Conservation (phyloP, 139 green algal species). For the Pseudopediastrum boryanum region DNA sequence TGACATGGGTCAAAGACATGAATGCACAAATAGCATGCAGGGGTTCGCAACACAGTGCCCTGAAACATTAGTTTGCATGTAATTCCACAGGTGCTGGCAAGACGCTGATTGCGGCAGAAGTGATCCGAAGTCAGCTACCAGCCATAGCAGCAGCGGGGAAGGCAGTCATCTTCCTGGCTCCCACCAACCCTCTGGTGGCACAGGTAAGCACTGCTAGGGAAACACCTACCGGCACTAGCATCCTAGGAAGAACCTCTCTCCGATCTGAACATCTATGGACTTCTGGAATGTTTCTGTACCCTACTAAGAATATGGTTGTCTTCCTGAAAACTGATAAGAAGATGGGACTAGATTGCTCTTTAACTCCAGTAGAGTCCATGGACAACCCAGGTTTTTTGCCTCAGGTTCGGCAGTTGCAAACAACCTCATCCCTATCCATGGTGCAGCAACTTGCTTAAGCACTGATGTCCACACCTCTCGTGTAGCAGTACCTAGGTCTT, state of each 20-base stretch:
- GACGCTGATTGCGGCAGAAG: slow-evolving; percentile 21
- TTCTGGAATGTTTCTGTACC: no score
- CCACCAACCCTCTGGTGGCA: slow-evolving; percentile 27
- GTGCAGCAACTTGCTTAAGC: no score
- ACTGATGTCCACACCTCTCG: no score
- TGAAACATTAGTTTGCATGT: not conserved
- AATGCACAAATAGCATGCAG: not conserved
- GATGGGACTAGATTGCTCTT: not conserved
- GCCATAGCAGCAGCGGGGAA: slow-evolving; percentile 1
- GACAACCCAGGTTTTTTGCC: no score
- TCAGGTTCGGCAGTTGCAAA: no score
- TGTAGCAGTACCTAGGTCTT: no score
- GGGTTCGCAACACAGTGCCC: not conserved
- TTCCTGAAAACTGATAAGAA: not conserved
- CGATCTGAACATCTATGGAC: not conserved
- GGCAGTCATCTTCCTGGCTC: slow-evolving; percentile 19
- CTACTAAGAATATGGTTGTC: no score
- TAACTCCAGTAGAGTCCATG: not conserved
- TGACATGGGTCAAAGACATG: not conserved
- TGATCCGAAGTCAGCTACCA: slow-evolving; percentile 8
- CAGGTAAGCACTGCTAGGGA: not conserved
- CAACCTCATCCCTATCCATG: no score
- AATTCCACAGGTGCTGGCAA: slow-evolving; percentile 23
- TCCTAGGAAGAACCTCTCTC: not conserved
- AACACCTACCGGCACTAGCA: not conserved